phyloP scores from a whole-genome alignment of 345 rosid species.

The Eucalyptus brandiana region DNA sequence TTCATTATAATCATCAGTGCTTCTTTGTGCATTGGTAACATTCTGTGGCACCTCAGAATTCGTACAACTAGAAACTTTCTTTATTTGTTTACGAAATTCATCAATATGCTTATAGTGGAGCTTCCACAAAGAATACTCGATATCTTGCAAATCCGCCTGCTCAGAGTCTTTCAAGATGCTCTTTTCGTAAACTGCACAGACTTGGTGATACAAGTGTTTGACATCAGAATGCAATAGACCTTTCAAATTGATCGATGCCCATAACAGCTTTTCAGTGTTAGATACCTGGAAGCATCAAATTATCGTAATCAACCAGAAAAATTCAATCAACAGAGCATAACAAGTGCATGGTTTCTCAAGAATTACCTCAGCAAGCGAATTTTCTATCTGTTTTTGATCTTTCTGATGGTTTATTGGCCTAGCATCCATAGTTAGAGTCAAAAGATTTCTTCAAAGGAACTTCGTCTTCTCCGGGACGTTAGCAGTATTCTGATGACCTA shows the following conservation, averaged over 20 bases:
- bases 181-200: constrained; percentile 54
- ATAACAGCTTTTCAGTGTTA: constrained; percentile 55
- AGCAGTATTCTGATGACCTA: neutral
- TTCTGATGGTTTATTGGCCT: neutral
- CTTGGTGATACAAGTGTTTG: constrained; percentile 37
- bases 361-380: neutral
- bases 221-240: constrained; percentile 49
- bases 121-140: constrained; percentile 85
- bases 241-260: constrained; percentile 36
- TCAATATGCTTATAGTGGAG: constrained; percentile 73
- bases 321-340: neutral
- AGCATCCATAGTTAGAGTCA: neutral
- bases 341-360: neutral
- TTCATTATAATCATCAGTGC: constrained; percentile 14
- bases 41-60: neutral
- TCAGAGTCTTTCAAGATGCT: constrained; percentile 34
- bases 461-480: neutral
- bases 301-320: neutral
- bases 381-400: neutral
- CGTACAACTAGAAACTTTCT: constrained; percentile 14
- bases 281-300: constrained; percentile 31
- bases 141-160: constrained; percentile 60
- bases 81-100: constrained; percentile 71
- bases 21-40: neutral
- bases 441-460: neutral